Conservation (phyloP, 2,329 filamentous ascomycete species). For the Trichophyton verrucosum region DNA sequence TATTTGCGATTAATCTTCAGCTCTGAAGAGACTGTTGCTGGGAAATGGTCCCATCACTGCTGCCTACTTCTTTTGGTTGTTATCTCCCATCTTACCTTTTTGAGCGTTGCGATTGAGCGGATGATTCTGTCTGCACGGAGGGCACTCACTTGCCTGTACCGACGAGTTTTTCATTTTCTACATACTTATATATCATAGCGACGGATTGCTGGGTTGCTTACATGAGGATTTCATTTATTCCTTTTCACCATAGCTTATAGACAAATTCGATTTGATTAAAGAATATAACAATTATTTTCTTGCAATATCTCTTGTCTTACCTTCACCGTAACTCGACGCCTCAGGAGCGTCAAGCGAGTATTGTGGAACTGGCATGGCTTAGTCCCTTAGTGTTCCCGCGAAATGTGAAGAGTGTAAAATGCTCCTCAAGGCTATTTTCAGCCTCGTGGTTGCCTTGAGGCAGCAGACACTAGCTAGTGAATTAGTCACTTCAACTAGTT, state of each 20-base stretch:
- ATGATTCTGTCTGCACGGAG: background rate
- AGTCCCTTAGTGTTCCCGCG: background rate
- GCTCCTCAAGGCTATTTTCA: background rate
- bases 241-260: background rate
- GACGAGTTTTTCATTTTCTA: background rate
- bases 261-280: background rate
- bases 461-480: background rate
- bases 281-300: background rate
- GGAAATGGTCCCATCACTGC: background rate
- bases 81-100: background rate
- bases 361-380: background rate
- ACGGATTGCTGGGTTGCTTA: background rate
- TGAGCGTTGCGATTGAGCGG: background rate
- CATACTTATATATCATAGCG: background rate
- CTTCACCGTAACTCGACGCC: background rate
- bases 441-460: conserved; percentile 3
- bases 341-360: background rate
- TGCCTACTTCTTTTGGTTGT: background rate
- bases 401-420: background rate
- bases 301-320: background rate
- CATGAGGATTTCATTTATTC: background rate
- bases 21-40: background rate
- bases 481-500: background rate
- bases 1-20: background rate
- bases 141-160: background rate